Percentiles rank a stretch among this genome's conserved stretches.
phyloP scores from a whole-genome alignment of 495 filamentous ascomycete genomes.

The Hypoxylon subgilvum region DNA sequence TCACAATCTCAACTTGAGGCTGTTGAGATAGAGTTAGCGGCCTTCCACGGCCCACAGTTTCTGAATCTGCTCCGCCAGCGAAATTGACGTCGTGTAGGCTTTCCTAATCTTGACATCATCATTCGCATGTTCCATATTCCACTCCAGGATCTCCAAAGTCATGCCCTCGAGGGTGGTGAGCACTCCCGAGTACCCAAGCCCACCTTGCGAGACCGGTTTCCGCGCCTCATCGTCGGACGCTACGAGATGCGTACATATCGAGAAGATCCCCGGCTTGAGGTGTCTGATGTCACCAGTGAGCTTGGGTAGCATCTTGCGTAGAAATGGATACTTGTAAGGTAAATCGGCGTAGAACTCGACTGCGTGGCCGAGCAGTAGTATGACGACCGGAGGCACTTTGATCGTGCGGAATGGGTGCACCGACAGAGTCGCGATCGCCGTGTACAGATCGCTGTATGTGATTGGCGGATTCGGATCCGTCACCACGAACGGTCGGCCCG shows the following conservation, averaged over 20 bases:
- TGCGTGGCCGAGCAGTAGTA: constrained; percentile 55
- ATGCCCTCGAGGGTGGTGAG: constrained; percentile 62
- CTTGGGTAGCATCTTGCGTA: constrained; percentile 52
- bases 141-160: constrained; percentile 59
- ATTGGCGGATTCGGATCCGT: constrained; percentile 52
- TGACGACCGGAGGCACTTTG: constrained; percentile 48
- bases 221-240: constrained; percentile 54
- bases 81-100: constrained; percentile 48
- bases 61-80: constrained; percentile 49
- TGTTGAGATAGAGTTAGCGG: constrained; percentile 13
- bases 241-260: constrained; percentile 58
- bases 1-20: constrained; percentile 5
- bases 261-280: constrained; percentile 60
- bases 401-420: constrained; percentile 43
- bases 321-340: constrained; percentile 45
- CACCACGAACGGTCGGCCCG: constrained; percentile 51
- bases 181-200: constrained; percentile 58
- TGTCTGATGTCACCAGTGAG: constrained; percentile 53
- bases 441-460: constrained; percentile 41
- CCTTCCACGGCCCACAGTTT: constrained; percentile 33
- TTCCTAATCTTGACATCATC: constrained; percentile 31
- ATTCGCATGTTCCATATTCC: constrained; percentile 52
- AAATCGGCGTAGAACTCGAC: constrained; percentile 58
- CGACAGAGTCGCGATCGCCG: constrained; percentile 38
- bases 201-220: constrained; percentile 52